Conservation (phyloP, 441 rosid genomes). For the Erodium moschatum region DNA sequence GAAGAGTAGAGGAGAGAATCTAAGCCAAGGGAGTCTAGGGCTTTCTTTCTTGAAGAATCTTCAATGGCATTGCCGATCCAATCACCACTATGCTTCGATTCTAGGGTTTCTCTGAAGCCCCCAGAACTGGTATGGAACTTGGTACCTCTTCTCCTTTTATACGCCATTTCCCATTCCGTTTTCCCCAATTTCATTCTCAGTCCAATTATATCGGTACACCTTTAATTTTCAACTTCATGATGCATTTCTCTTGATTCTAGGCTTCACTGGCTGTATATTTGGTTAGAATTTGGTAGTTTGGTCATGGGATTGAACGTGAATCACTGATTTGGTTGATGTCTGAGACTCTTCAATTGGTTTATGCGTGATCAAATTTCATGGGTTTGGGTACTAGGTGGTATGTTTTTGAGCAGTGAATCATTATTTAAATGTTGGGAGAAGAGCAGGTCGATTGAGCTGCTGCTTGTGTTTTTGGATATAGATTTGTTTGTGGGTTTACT, state of each 20-base stretch:
- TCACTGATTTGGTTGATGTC: background rate
- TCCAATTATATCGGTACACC: background rate
- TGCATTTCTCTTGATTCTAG: background rate
- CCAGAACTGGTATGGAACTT: background rate
- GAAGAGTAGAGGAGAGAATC: constrained; percentile 8
- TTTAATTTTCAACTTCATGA: background rate
- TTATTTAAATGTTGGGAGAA: background rate
- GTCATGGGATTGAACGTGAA: background rate
- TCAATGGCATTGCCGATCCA: constrained; percentile 12
- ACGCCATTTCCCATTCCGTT: constrained; percentile 14
- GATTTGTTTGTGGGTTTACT: background rate
- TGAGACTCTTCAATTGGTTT: background rate
- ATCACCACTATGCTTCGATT: constrained; percentile 6
- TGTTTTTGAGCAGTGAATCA: background rate
- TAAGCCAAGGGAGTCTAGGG: constrained; percentile 10
- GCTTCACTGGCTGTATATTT: background rate
- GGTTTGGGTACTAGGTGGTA: no score
- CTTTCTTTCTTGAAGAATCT: constrained; percentile 18
- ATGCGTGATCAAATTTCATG: background rate
- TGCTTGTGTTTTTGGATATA: background rate
- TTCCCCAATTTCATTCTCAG: background rate
- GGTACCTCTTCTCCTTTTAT: constrained; percentile 14
- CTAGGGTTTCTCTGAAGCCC: constrained; percentile 13
- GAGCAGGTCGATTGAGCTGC: background rate
- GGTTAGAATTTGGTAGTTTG: background rate